These are phyloP conservation scores for Pugionium cornutum DNA, from an alignment of 345 rosid species.

Conservation along the genomic window DNA sequence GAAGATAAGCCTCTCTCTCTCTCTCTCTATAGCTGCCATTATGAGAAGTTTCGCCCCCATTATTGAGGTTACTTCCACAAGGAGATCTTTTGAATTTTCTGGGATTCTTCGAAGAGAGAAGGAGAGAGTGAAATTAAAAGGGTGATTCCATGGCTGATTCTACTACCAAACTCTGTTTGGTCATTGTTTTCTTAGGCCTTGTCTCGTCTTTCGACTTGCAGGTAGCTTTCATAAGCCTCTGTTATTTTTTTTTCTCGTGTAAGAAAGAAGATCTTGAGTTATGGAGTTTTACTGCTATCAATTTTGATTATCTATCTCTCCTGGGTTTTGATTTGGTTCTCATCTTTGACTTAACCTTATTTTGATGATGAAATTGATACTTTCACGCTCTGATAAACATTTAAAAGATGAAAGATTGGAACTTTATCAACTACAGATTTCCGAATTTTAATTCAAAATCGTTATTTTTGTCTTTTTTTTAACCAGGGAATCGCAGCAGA, in stretches of 20 bases:
- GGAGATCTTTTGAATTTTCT: slow-evolving; percentile 1
- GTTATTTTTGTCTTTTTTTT: slow-evolving; percentile 4
- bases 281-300: not conserved
- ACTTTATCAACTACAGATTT: not conserved
- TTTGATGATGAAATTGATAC: not conserved
- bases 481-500: slow-evolving; percentile 52
- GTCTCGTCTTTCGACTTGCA: slow-evolving; percentile 29
- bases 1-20: slow-evolving; percentile 36
- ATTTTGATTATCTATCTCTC: not conserved
- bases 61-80: not conserved
- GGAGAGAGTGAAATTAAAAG: not conserved
- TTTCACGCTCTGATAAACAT: not conserved
- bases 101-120: slow-evolving; percentile 5
- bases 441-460: not conserved
- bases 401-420: not conserved
- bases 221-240: slow-evolving; percentile 23
- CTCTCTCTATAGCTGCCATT: not conserved
- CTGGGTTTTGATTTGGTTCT: not conserved
- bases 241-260: not conserved
- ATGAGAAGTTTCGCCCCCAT: slow-evolving; percentile 20
- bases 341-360: not conserved
- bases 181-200: slow-evolving; percentile 36
- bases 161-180: slow-evolving; percentile 31
- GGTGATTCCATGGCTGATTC: slow-evolving; percentile 33
- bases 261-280: not conserved